These are phyloP conservation scores for Emmonsiellopsis sp. DNA, from an alignment of 2,329 filamentous ascomycete species.

Conservation along the genomic window DNA sequence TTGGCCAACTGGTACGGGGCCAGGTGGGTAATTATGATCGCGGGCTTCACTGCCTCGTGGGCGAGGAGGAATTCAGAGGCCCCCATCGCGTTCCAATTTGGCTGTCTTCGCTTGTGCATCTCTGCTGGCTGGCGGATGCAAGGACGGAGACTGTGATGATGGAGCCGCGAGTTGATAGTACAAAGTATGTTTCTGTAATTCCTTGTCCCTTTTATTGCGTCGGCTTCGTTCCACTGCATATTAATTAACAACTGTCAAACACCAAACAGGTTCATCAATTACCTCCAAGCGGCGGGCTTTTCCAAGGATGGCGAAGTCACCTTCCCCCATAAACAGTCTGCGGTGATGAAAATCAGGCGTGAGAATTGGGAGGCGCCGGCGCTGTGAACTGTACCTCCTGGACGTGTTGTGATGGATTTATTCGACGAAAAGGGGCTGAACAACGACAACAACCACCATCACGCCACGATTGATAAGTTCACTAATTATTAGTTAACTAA, in stretches of 20 bases:
- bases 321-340: conserved; percentile 88
- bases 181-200: conserved; percentile 52
- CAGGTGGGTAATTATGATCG: conserved; percentile 72
- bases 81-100: conserved; percentile 67
- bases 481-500: no score
- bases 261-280: conserved; percentile 52
- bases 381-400: conserved; percentile 32
- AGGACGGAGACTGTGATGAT: conserved; percentile 75
- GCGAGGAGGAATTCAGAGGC: conserved; percentile 85
- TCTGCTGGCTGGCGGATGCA: conserved; percentile 66
- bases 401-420: no score
- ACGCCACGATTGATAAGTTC: no score
- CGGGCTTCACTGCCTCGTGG: conserved; percentile 79
- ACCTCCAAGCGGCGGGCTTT: conserved; percentile 68
- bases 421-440: no score
- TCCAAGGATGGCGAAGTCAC: conserved; percentile 76
- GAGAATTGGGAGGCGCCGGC: conserved; percentile 70
- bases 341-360: conserved; percentile 69
- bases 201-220: neutral
- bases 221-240: neutral
- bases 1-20: conserved; percentile 60
- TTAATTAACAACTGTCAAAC: neutral
- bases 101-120: conserved; percentile 82
- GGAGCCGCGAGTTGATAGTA: conserved; percentile 87
- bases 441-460: no score